Conservation (phyloP, 2,329 filamentous ascomycete genomes). For the Penicillium sp. region DNA sequence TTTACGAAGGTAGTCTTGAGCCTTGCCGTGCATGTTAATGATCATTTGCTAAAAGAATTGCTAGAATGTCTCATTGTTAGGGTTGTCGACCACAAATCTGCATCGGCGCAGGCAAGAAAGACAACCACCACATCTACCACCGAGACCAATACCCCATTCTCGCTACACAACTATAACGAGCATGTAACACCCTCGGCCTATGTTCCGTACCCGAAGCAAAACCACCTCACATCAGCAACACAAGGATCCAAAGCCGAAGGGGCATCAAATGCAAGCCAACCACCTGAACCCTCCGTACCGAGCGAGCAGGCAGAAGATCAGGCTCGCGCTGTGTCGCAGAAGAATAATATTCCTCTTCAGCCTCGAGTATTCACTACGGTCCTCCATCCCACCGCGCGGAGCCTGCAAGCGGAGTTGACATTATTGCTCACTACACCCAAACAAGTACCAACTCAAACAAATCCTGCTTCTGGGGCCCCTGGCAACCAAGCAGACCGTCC, state of each 20-base stretch:
- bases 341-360: slow-evolving; percentile 47
- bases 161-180: slow-evolving; percentile 88
- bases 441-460: slow-evolving; percentile 48
- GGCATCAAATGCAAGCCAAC: slow-evolving; percentile 14
- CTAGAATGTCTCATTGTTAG: slow-evolving; percentile 84
- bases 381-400: slow-evolving; percentile 79
- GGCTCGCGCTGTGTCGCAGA: slow-evolving; percentile 43
- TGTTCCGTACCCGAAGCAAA: slow-evolving; percentile 67
- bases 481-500: slow-evolving; percentile 61
- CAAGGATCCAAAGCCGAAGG: slow-evolving; percentile 28
- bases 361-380: slow-evolving; percentile 75
- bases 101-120: slow-evolving; percentile 60
- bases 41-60: slow-evolving; percentile 2
- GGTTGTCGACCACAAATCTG: slow-evolving; percentile 82
- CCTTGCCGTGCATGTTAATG: neutral
- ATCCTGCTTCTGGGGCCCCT: slow-evolving; percentile 58
- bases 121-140: slow-evolving; percentile 57
- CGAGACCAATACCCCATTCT: slow-evolving; percentile 70
- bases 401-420: slow-evolving; percentile 72
- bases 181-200: slow-evolving; percentile 89
- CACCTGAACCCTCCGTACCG: slow-evolving; percentile 23
- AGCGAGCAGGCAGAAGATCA: slow-evolving; percentile 45
- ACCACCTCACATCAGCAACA: slow-evolving; percentile 35
- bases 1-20: slow-evolving; percentile 72
- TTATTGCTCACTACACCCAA: slow-evolving; percentile 73